Percentiles rank a stretch among this genome's conserved stretches.
These are phyloP conservation scores for Bidens hawaiensis DNA, from an alignment of 140 eudicot species.

Conservation along the genomic window DNA sequence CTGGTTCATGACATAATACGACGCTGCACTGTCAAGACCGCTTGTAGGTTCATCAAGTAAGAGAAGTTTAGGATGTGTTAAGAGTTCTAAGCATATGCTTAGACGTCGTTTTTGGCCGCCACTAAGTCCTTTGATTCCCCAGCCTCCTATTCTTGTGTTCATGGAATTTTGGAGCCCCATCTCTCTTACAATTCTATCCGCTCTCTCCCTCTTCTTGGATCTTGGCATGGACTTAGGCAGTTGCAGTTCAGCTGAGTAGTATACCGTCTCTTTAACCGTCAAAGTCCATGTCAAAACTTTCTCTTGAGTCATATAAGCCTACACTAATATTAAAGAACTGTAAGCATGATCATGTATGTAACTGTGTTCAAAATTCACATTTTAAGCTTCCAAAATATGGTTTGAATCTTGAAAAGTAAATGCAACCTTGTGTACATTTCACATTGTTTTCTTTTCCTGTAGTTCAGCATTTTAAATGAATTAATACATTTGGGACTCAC, in stretches of 20 bases:
- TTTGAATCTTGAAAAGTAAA: background rate
- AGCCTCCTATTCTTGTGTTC: conserved; percentile 72
- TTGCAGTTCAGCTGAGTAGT: conserved; percentile 78
- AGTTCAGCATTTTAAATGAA: background rate
- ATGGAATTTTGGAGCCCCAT: conserved; percentile 66
- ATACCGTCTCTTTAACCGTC: conserved; percentile 63
- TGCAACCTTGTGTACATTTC: background rate
- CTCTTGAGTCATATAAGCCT: conserved; percentile 87
- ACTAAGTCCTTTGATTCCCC: conserved; percentile 67
- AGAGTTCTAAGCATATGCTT: conserved; percentile 57
- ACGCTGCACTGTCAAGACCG: conserved; percentile 76
- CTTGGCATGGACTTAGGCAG: conserved; percentile 54
- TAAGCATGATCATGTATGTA: too few relatives aligned
- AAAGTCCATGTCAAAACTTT: conserved; percentile 60
- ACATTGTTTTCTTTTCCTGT: conserved; percentile 17
- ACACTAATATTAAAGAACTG: background rate
- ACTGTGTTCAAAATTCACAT: background rate
- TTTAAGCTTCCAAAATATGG: background rate
- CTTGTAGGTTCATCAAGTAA: conserved; percentile 81
- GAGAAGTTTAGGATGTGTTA: conserved; percentile 56
- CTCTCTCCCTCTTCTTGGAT: conserved; percentile 56
- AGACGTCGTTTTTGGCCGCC: conserved; percentile 65
- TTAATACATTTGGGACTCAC: background rate
- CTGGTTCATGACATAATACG: conserved; percentile 55
- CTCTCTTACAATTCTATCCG: conserved; percentile 56